Base-by-base conservation (phyloP, 2,329 filamentous ascomycete genomes). In the Periconia sp. region DNA sequence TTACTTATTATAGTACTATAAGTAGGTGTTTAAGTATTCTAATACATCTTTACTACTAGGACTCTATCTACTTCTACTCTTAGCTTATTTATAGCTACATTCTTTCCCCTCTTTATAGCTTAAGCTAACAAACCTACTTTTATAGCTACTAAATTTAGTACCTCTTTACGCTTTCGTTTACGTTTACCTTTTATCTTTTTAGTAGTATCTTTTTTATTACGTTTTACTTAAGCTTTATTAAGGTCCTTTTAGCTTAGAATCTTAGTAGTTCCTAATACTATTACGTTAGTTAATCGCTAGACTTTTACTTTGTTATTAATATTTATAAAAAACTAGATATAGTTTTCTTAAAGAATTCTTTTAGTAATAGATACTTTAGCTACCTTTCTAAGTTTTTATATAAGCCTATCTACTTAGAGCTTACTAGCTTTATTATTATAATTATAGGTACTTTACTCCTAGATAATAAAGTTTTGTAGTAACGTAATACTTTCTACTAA, bases 191-290 rank as follows among this genome's bases (percentile, higher is more conserved):
- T 52, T 20, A 11, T 15, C 31, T 35, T 48, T 61, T 59, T 52
- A 59, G 64, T 48, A 58, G 49, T 46, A 30, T 64, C 59, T 52
- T 60, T 62, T 20, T 43, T 52, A 54, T 52, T 54, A 53, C 58
- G 60, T 50, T 64, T 57, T 41, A 47, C 54, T 45, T 57, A 47
- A 54, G 57, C 60, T 42, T 59, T 54, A 27, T 54, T 33, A 40
- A 67, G 59, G 37, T 64, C 59, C 41, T 62, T 52, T 47, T 61
- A 66, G 49, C 59, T 63, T 52, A 66, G 64, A 27, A 67, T 58
- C 45, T 55, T 64, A 33, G 55, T 59, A 46, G 46, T 60, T 15
- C 58, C 61, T 52, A 64, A 41, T 19, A 67, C 54, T 27, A 51
- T 30, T 50, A 62, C 59, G 46, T 50, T 63, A 27, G 62, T 63